Percentiles rank a stretch among this genome's conserved stretches.
These are phyloP conservation scores for Narthecium ossifragum DNA, from an alignment of 106 monocot species.

Conservation along the genomic window DNA sequence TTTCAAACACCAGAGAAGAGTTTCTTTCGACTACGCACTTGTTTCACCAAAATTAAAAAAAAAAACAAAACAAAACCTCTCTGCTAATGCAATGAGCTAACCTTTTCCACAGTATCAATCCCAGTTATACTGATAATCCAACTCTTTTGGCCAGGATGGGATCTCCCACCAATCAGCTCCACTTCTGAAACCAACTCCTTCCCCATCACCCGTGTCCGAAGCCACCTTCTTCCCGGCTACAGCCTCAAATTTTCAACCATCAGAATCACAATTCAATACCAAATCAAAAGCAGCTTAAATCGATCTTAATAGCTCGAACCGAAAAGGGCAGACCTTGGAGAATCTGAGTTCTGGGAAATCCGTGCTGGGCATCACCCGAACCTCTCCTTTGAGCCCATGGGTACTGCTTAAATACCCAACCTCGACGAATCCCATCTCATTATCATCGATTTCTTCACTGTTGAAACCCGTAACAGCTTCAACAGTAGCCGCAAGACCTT, in stretches of 20 bases:
- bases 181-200: slow-evolving; percentile 51
- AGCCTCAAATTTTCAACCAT: background rate
- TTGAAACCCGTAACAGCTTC: background rate
- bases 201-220: slow-evolving; percentile 47
- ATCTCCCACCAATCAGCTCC: slow-evolving; percentile 58
- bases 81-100: slow-evolving; percentile 9
- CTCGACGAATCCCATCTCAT: slow-evolving; percentile 22
- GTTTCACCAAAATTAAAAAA: background rate
- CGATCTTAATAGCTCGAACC: background rate
- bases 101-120: slow-evolving; percentile 68
- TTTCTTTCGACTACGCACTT: background rate
- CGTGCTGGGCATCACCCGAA: slow-evolving; percentile 42
- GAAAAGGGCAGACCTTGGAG: slow-evolving; percentile 20
- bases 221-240: slow-evolving; percentile 90
- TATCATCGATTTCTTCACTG: slow-evolving; percentile 3
- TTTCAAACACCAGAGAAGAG: background rate
- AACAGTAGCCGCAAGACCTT: slow-evolving; percentile 7
- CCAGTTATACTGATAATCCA: slow-evolving; percentile 79
- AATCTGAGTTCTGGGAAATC: slow-evolving; percentile 64
- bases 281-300: background rate
- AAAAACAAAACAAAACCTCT: background rate
- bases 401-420: slow-evolving; percentile 42
- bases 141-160: slow-evolving; percentile 57
- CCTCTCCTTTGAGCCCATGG: slow-evolving; percentile 57
- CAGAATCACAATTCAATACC: background rate